Conservation (phyloP, 306 rosid genomes). For the Pyrus bretschneideri region DNA sequence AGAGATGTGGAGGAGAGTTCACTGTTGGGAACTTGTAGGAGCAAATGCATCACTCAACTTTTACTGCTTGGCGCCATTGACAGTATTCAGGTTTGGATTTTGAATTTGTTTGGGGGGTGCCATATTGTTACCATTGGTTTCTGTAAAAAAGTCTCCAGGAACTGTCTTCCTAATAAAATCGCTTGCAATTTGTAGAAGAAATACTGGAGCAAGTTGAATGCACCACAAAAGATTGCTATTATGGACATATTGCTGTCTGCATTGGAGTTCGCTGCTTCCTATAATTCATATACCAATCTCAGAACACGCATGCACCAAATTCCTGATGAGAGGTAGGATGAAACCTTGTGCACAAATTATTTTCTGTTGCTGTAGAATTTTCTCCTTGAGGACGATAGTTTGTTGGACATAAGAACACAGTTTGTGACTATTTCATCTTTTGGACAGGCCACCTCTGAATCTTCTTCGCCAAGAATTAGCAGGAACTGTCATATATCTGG, state of each 20-base stretch:
- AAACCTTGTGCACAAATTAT: not conserved
- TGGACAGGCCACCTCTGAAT: conserved; percentile 93
- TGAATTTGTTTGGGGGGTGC: not conserved
- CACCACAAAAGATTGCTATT: conserved; percentile 62
- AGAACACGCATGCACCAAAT: conserved; percentile 87
- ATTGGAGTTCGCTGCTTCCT: conserved; percentile 89
- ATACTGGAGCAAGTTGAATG: conserved; percentile 80
- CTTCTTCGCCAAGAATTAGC: conserved; percentile 92
- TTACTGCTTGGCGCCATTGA: conserved; percentile 84
- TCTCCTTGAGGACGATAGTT: conserved; percentile 1
- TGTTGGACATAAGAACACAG: not conserved
- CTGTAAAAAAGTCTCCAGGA: not conserved
- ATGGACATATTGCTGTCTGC: conserved; percentile 77
- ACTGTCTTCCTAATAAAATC: conserved; percentile 14
- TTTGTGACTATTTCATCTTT: conserved; percentile 16
- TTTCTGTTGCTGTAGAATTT: conserved; percentile 9
- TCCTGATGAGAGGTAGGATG: conserved; percentile 66
- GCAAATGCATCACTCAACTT: conserved; percentile 87
- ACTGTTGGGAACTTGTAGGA: conserved; percentile 70
- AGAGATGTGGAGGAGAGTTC: conserved; percentile 75
- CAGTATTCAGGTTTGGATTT: conserved; percentile 79
- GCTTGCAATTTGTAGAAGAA: conserved; percentile 62
- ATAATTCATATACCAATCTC: conserved; percentile 78
- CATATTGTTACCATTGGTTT: not conserved
- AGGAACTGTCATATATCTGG: conserved; percentile 80